These are phyloP conservation scores for Coemansia sp. DNA, from an alignment of 192 early-diverging fungal genomes.

Conservation along the genomic window DNA sequence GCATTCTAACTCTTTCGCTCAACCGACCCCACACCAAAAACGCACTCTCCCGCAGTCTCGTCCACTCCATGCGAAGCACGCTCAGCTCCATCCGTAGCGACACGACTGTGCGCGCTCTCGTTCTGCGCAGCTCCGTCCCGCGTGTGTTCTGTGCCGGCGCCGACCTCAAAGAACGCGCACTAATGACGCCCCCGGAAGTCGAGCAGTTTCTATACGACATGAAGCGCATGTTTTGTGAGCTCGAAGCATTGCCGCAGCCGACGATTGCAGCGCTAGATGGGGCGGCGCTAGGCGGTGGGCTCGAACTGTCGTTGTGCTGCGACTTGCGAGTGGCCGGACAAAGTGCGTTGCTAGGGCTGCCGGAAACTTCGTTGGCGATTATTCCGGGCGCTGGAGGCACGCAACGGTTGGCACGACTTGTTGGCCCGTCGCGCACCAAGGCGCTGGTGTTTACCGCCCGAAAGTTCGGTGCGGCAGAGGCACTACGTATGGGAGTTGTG, in stretches of 20 bases:
- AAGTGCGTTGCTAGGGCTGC: constrained; percentile 79
- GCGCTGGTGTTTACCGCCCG: constrained; percentile 89
- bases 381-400: constrained; percentile 98
- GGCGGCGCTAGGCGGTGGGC: constrained; percentile 87
- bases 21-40: constrained; percentile 86
- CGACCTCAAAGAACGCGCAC: constrained; percentile 88
- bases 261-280: constrained; percentile 95
- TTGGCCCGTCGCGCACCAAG: constrained; percentile 85
- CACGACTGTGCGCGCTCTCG: constrained; percentile 71
- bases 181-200: constrained; percentile 76
- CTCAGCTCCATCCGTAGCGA: constrained; percentile 61
- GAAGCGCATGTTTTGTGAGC: constrained; percentile 71
- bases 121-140: constrained; percentile 75
- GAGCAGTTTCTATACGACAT: constrained; percentile 78
- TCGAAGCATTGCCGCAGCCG: constrained; percentile 86
- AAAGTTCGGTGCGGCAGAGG: constrained; percentile 63
- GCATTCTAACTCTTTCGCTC: constrained; percentile 78
- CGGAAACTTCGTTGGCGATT: constrained; percentile 91
- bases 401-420: constrained; percentile 82
- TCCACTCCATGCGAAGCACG: constrained; percentile 66
- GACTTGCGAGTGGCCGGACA: constrained; percentile 86
- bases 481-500: constrained; percentile 71
- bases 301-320: constrained; percentile 86
- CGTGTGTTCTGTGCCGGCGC: constrained; percentile 94
- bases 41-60: constrained; percentile 79